A percentile compares a stretch with the other conserved stretches of the same genome.
Conservation (phyloP, 2,329 filamentous ascomycete genomes). For the Fusarium sp. region DNA sequence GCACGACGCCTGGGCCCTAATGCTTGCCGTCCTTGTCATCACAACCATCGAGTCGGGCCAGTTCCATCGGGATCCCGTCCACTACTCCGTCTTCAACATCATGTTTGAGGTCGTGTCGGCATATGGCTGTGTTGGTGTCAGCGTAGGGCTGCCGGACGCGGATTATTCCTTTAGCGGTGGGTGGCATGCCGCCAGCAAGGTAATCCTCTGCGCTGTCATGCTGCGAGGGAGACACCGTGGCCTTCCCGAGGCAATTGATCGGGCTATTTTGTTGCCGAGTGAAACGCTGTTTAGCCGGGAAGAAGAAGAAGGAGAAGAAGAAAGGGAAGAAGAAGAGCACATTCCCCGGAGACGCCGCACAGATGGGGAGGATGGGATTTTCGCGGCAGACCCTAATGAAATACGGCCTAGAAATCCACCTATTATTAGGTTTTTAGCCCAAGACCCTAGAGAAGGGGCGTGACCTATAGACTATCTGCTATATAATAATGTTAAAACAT, state of each 20-base stretch:
- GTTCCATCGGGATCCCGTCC: not conserved
- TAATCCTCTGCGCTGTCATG: not conserved
- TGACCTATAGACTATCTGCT: not conserved
- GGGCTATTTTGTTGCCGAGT: not conserved
- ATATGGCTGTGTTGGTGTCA: not conserved
- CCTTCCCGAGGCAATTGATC: not conserved
- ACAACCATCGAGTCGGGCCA: not conserved
- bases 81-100: not conserved
- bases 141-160: not conserved
- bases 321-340: not conserved
- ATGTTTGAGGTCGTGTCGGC: not conserved
- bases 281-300: not conserved
- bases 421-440: not conserved
- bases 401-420: not conserved
- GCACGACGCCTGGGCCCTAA: not conserved
- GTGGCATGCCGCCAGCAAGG: not conserved
- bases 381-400: not conserved
- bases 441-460: not conserved
- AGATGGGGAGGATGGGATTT: not conserved
- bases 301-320: not conserved
- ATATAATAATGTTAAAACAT: not conserved
- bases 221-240: not conserved
- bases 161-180: not conserved
- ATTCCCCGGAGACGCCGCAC: not conserved
- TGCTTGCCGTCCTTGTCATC: not conserved